These are phyloP conservation scores for Fusarium lyarnte DNA, from an alignment of 2,329 filamentous ascomycete genomes.

Conservation along the genomic window DNA sequence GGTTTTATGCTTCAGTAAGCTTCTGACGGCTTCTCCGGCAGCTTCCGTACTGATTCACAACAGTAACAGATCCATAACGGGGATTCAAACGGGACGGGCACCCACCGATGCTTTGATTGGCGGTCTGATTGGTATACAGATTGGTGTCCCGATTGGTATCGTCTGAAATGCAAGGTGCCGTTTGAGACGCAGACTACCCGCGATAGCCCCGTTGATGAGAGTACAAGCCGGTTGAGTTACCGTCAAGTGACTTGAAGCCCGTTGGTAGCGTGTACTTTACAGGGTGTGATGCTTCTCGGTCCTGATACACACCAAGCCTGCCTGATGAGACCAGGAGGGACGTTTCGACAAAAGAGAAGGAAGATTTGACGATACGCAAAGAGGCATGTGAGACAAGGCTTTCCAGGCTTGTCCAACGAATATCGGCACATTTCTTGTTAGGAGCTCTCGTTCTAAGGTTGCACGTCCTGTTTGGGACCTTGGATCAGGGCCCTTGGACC, in stretches of 20 bases:
- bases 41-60: constrained; percentile 37
- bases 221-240: constrained; percentile 40
- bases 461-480: constrained; percentile 24
- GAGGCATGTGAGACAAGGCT: constrained; percentile 28
- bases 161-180: constrained; percentile 45
- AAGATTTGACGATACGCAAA: constrained; percentile 37
- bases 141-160: constrained; percentile 39
- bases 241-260: constrained; percentile 38
- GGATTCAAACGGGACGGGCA: constrained; percentile 33
- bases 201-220: constrained; percentile 39
- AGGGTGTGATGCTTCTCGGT: constrained; percentile 35
- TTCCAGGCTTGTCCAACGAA: constrained; percentile 24
- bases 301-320: constrained; percentile 34
- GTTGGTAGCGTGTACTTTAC: constrained; percentile 39
- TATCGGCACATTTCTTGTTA: constrained; percentile 32
- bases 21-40: constrained; percentile 22
- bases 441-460: constrained; percentile 23
- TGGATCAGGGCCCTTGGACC: constrained; percentile 14
- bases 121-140: constrained; percentile 27
- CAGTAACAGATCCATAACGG: constrained; percentile 27
- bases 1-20: constrained; percentile 29
- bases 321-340: constrained; percentile 39
- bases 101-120: constrained; percentile 31
- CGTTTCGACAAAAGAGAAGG: constrained; percentile 23
- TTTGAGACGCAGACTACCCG: constrained; percentile 42